Conservation (phyloP, 2,329 filamentous ascomycete species). For the Lachnellula willkommii region DNA sequence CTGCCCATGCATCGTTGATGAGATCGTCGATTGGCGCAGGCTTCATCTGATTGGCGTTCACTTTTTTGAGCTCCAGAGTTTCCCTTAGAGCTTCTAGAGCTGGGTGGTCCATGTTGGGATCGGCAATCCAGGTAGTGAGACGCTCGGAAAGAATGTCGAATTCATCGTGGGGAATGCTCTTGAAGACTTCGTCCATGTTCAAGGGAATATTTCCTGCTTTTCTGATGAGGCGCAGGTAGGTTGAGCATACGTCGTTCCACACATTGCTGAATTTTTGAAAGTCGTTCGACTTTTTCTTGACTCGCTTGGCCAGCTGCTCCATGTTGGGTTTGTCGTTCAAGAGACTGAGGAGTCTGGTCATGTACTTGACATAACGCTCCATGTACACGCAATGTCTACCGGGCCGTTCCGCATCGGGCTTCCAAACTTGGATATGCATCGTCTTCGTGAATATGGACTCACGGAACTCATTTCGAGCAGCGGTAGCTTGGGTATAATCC, state of each 20-base stretch:
- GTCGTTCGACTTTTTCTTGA: slow-evolving; percentile 59
- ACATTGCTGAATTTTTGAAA: slow-evolving; percentile 25
- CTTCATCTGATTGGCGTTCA: slow-evolving; percentile 87
- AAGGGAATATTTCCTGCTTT: slow-evolving; percentile 50
- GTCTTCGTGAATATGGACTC: slow-evolving; percentile 71
- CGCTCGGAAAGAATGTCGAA: slow-evolving; percentile 55
- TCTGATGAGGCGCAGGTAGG: slow-evolving; percentile 46
- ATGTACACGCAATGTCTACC: slow-evolving; percentile 71
- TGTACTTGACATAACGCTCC: slow-evolving; percentile 63
- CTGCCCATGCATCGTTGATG: slow-evolving; percentile 84
- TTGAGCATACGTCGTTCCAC: slow-evolving; percentile 28
- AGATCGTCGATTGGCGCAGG: slow-evolving; percentile 81
- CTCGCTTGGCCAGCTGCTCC: slow-evolving; percentile 58
- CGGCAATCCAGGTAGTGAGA: slow-evolving; percentile 54
- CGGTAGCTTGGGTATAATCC: slow-evolving; percentile 42
- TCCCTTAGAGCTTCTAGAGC: slow-evolving; percentile 60
- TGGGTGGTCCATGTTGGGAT: slow-evolving; percentile 40
- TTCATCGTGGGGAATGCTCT: slow-evolving; percentile 57
- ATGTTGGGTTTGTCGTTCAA: slow-evolving; percentile 57
- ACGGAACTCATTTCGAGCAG: slow-evolving; percentile 59
- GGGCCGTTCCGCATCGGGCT: slow-evolving; percentile 63
- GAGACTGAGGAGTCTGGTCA: slow-evolving; percentile 55
- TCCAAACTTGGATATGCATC: slow-evolving; percentile 69
- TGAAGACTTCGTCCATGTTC: slow-evolving; percentile 63
- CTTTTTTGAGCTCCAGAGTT: slow-evolving; percentile 63